Evolutionary conservation across 192 early-diverging fungal genomes (phyloP).

Genomic region (Backusella australiensis): DNA sequence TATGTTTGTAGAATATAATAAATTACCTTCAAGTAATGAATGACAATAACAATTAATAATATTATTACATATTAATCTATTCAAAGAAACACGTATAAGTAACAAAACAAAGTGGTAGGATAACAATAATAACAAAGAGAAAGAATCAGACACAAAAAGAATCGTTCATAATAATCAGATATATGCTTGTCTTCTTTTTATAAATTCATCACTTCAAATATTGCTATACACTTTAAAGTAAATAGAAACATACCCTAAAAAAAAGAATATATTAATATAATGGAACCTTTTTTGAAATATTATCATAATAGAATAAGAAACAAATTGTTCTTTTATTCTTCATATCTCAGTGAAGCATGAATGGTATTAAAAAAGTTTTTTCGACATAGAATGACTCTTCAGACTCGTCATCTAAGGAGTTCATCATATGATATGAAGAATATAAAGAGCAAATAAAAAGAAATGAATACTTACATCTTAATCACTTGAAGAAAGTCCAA

Average conservation of each 20-base stretch:
- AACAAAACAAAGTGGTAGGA: neutral
- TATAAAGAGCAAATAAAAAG: neutral
- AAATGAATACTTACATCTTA: neutral
- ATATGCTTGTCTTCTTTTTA: slow-evolving; percentile 62
- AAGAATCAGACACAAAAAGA: slow-evolving; percentile 41
- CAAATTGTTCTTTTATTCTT: slow-evolving; percentile 8
- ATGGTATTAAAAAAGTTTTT: slow-evolving; percentile 66
- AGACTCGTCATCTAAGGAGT: slow-evolving; percentile 76
- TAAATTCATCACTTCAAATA: slow-evolving; percentile 40
- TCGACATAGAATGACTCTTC: slow-evolving; percentile 76
- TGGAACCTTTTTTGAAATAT: neutral
- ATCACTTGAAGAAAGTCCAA: neutral
- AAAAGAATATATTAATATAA: neutral
- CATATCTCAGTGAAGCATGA: slow-evolving; percentile 63
- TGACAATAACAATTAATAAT: too few species aligned
- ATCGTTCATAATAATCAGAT: slow-evolving; percentile 49
- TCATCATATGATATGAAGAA: slow-evolving; percentile 54
- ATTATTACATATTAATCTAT: neutral
- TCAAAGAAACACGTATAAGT: neutral
- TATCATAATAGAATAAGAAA: neutral
- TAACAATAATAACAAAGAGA: neutral
- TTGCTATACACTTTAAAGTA: neutral
- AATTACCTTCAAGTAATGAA: neutral
- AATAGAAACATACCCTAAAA: neutral
- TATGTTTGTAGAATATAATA: neutral